Conservation (phyloP, 2,329 filamentous ascomycete genomes). For the Alternaria atra region DNA sequence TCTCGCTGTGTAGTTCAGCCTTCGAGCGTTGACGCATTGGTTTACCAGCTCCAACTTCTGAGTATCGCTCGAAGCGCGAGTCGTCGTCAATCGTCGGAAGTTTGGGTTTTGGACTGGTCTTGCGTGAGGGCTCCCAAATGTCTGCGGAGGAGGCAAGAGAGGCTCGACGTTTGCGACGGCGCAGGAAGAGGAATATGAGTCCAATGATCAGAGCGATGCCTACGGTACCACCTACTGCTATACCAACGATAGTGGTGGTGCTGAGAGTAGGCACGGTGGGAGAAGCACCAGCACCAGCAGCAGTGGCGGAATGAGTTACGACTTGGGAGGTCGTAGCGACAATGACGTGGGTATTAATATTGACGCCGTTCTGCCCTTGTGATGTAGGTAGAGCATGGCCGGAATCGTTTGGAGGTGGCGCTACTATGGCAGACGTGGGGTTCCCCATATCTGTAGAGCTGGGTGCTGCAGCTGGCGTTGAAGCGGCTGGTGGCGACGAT, state of each 20-base stretch:
- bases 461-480: neutral
- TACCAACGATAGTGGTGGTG: slow-evolving; percentile 26
- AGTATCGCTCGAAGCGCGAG: neutral
- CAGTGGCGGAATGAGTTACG: neutral
- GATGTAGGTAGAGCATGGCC: neutral
- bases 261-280: neutral
- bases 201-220: slow-evolving; percentile 19
- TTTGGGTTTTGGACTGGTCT: neutral
- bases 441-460: neutral
- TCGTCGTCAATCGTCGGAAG: neutral
- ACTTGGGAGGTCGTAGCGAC: no score
- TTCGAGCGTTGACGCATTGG: neutral
- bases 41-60: neutral
- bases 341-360: no score
- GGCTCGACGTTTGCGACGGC: slow-evolving; percentile 11
- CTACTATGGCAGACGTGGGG: neutral
- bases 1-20: neutral
- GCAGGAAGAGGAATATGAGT: slow-evolving; percentile 19
- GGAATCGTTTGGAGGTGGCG: neutral
- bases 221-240: slow-evolving; percentile 23
- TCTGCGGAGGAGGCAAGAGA: neutral
- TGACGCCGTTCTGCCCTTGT: neutral
- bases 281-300: no score
- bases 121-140: slow-evolving; percentile 5
- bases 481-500: neutral